phyloP scores from a whole-genome alignment of 345 rosid species.

The Leavenworthia alabamica region DNA sequence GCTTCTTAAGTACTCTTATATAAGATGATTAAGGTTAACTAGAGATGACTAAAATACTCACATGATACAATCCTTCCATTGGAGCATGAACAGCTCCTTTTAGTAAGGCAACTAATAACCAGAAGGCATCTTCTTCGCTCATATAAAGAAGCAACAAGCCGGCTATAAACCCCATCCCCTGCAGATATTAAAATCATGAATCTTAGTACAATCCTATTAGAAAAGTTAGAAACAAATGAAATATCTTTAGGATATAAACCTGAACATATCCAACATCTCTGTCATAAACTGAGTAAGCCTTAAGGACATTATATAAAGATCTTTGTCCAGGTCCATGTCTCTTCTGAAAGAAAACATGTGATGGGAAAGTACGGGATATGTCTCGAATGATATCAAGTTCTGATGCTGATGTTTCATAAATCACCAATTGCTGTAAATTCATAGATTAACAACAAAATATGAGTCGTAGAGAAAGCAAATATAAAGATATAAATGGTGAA shows the following conservation, averaged over 20 bases:
- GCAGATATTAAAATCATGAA: too few species aligned
- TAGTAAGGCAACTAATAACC: slow-evolving; percentile 90
- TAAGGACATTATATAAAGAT: slow-evolving; percentile 89
- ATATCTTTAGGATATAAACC: slow-evolving; percentile 35
- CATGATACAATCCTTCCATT: slow-evolving; percentile 98
- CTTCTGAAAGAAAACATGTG: slow-evolving; percentile 97
- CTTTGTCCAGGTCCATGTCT: slow-evolving; percentile 99
- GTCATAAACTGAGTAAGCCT: slow-evolving; percentile 93
- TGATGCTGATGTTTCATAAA: slow-evolving; percentile 90
- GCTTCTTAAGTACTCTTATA: too few species aligned
- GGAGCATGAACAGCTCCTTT: slow-evolving; percentile 97
- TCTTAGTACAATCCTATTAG: slow-evolving; percentile 2
- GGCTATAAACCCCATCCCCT: too few species aligned
- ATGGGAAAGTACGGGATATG: slow-evolving; percentile 93
- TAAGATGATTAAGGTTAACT: neutral
- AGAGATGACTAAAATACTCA: slow-evolving; percentile 15
- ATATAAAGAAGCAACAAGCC: slow-evolving; percentile 90
- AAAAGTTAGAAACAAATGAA: neutral
- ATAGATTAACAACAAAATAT: neutral
- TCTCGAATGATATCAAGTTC: slow-evolving; percentile 93
- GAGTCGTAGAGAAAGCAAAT: neutral
- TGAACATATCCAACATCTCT: slow-evolving; percentile 98
- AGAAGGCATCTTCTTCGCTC: too few species aligned
- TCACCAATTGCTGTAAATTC: slow-evolving; percentile 62
- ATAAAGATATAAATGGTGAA: neutral